Percentiles rank a stretch among this genome's conserved stretches.
These are phyloP conservation scores for Aureobasidium uvarum DNA, from an alignment of 2,329 filamentous ascomycete species.

Conservation along the genomic window DNA sequence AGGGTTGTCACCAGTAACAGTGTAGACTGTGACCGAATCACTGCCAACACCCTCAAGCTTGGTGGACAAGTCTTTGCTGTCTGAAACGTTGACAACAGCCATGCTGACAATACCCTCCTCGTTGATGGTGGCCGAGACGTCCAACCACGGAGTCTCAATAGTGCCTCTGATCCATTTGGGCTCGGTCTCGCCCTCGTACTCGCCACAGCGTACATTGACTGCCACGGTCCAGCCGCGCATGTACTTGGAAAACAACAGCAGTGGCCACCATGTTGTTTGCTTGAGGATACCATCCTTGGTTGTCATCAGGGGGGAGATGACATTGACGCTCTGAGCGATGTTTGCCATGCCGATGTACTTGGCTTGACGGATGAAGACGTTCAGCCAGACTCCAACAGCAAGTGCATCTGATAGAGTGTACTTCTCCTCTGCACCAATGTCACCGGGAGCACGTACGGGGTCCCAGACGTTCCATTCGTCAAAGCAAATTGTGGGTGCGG, in stretches of 20 bases:
- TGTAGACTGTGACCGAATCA: constrained; percentile 59
- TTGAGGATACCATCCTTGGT: constrained; percentile 61
- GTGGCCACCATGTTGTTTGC: constrained; percentile 74
- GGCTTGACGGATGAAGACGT: constrained; percentile 72
- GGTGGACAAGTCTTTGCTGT: constrained; percentile 59
- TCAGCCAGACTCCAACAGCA: constrained; percentile 72
- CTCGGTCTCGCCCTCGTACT: constrained; percentile 65
- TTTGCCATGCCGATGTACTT: constrained; percentile 73
- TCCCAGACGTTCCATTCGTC: constrained; percentile 88
- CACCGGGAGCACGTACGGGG: constrained; percentile 66
- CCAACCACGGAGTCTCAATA: constrained; percentile 68
- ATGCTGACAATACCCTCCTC: constrained; percentile 62
- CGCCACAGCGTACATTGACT: constrained; percentile 60
- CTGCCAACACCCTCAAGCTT: constrained; percentile 57
- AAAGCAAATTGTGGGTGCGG: constrained; percentile 70
- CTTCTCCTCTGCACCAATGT: constrained; percentile 68
- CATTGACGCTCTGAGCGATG: constrained; percentile 74
- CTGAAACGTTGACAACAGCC: constrained; percentile 69
- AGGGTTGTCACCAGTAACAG: constrained; percentile 59
- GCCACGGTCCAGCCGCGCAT: constrained; percentile 72
- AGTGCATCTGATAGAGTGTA: constrained; percentile 74
- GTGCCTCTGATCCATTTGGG: constrained; percentile 64
- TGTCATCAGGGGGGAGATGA: constrained; percentile 75
- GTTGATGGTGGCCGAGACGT: constrained; percentile 62
- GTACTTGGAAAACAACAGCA: constrained; percentile 65